phyloP scores from a whole-genome alignment of 441 rosid species.

The Sinapis alba region DNA sequence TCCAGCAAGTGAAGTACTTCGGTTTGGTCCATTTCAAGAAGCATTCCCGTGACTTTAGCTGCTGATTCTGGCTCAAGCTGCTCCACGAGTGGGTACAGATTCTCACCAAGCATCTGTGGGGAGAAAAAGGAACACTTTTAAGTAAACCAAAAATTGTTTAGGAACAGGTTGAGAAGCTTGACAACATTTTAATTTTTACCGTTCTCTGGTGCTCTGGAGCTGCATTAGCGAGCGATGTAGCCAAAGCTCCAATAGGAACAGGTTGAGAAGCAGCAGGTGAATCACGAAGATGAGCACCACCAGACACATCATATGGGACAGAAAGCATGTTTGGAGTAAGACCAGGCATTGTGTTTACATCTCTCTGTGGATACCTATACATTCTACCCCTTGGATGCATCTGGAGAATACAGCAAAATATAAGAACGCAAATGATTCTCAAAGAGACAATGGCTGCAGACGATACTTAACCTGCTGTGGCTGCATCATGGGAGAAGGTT shows the following conservation, averaged over 20 bases:
- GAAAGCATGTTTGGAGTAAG: conserved; percentile 55
- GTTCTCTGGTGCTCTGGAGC: conserved; percentile 66
- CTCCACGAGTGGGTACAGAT: conserved; percentile 66
- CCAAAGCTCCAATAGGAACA: conserved; percentile 51
- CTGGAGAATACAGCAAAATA: conserved; percentile 35
- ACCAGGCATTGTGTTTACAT: conserved; percentile 50
- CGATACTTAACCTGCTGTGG: conserved; percentile 64
- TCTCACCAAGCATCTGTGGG: conserved; percentile 68
- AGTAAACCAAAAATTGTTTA: neutral
- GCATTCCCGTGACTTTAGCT: conserved; percentile 80
- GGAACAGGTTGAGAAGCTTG: neutral
- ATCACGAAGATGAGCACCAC: conserved; percentile 39
- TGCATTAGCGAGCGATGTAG: conserved; percentile 65
- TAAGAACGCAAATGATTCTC: neutral
- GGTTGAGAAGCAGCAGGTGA: conserved; percentile 50
- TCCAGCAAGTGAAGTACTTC: conserved; percentile 74
- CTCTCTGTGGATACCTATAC: conserved; percentile 66
- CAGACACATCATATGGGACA: conserved; percentile 57
- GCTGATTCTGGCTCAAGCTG: conserved; percentile 65
- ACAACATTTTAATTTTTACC: conserved; percentile 29
- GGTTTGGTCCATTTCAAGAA: conserved; percentile 77
- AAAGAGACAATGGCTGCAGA: neutral
- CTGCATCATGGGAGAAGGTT: conserved; percentile 71
- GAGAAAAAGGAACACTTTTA: neutral
- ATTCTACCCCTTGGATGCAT: conserved; percentile 81